These are phyloP conservation scores for Gynochthodes officinalis DNA, from an alignment of 257 asterid species.

Conservation along the genomic window DNA sequence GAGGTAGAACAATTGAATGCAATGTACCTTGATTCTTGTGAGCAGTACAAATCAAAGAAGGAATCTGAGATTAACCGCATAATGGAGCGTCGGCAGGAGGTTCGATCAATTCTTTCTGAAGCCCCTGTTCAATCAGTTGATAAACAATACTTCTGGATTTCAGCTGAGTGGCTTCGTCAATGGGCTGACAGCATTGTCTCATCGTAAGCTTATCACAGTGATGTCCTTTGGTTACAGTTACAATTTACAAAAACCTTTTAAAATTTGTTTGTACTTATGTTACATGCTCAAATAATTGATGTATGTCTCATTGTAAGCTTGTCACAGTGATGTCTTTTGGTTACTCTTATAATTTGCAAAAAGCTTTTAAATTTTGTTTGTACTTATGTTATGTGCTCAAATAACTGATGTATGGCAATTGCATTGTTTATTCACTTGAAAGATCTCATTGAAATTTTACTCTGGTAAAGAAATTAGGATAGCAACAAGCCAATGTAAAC, in stretches of 20 bases:
- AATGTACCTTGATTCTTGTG: slow-evolving; percentile 53
- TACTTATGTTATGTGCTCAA: neutral
- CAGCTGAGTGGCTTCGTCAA: slow-evolving; percentile 95
- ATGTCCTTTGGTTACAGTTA: slow-evolving; percentile 7
- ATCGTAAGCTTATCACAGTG: slow-evolving; percentile 45
- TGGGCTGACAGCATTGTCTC: slow-evolving; percentile 83
- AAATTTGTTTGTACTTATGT: neutral
- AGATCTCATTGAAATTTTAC: neutral
- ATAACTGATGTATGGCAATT: neutral
- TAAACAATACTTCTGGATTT: slow-evolving; percentile 73
- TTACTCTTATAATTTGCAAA: slow-evolving; percentile 3
- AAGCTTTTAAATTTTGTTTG: neutral
- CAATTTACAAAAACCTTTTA: neutral
- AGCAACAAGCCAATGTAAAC: neutral
- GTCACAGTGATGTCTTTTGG: slow-evolving; percentile 11
- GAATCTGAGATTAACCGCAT: slow-evolving; percentile 52
- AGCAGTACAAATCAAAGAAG: slow-evolving; percentile 63
- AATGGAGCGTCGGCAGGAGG: slow-evolving; percentile 74
- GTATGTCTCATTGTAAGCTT: slow-evolving; percentile 51
- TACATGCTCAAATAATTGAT: neutral
- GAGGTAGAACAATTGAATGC: slow-evolving; percentile 61
- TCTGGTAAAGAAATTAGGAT: neutral
- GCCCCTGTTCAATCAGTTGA: slow-evolving; percentile 73
- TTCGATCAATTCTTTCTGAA: slow-evolving; percentile 73
- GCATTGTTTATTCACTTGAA: neutral